Base-by-base conservation (phyloP, 306 rosid species). In the Vigna nakashimae region DNA sequence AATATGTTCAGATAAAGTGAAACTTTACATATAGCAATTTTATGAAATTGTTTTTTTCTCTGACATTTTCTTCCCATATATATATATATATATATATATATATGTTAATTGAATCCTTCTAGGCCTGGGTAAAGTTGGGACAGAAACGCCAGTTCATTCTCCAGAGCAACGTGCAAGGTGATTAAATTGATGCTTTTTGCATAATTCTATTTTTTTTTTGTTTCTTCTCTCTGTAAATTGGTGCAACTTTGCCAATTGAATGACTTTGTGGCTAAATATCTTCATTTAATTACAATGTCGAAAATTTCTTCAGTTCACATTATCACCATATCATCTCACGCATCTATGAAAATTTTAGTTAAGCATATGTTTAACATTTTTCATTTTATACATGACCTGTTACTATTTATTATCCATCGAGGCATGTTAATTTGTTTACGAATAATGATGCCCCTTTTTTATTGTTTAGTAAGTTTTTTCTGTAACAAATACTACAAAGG, bases 51-150 rank as follows among this genome's bases (percentile, higher is more conserved):
- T 65, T 18, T 40, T 38, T 59, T 66, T 67, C 65, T 24, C 73
- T 40, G 75, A 38, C 75, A 63, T 48, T 62, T 80, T 38, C 5
- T n/a, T 15, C 55, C n/a, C 16, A 20, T 11, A 20, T 66, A 43
- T 20, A 20, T 48, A 50, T 66, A 20, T 66, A 43, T 20, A 20
- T 48, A 50, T 66, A 20, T 66, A 43, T 20, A 20, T 48, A 50
- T 66, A 74, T 50, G 67, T 79, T 18, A 65, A 71, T 57, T 72
- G 65, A 68, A 75, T 71, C 74, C 73, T 71, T 43, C 64, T 63
- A 95, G 98, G 98, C 75, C 87, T 95, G 86, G 98, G 98, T 67
- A 87, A 87, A 79, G 91, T 92, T 50, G 98, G 96, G 77, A 82
- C 42, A 72, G 88, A 88, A 85, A 92, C 98, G 70, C 98, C 98